These are phyloP conservation scores for Aphanomyces euteiches DNA, from an alignment of 352 stramenopile species.

Conservation along the genomic window DNA sequence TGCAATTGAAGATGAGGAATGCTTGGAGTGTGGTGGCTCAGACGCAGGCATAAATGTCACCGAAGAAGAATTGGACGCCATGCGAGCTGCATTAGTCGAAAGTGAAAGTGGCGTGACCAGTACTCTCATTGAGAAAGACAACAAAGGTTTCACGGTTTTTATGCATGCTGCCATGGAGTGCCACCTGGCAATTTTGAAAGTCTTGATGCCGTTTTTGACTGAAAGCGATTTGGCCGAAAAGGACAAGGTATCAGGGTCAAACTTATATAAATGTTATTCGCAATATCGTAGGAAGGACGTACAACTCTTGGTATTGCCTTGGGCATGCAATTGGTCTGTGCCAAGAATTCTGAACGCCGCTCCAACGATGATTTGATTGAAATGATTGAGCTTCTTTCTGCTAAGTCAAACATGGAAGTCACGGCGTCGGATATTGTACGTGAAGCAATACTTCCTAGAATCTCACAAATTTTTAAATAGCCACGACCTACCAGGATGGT, in stretches of 20 bases:
- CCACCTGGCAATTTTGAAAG: background rate
- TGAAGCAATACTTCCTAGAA: background rate
- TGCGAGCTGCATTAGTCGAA: background rate
- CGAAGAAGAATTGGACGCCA: background rate
- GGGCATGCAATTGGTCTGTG: conserved; percentile 1
- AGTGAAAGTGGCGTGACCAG: background rate
- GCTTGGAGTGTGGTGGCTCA: background rate
- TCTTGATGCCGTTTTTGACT: background rate
- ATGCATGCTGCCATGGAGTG: conserved; percentile 1
- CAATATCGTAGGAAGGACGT: background rate
- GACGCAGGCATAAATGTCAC: background rate
- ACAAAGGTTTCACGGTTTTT: background rate
- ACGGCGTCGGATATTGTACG: conserved; percentile 8
- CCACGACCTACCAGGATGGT: too few species aligned
- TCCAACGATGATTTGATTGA: background rate
- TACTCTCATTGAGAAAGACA: background rate
- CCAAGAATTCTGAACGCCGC: background rate
- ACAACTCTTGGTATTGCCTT: conserved; percentile 1
- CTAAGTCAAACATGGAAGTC: background rate
- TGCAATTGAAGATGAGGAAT: background rate
- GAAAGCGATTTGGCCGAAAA: background rate
- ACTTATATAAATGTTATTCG: too few species aligned
- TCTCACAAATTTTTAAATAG: too few species aligned
- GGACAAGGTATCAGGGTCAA: conserved; percentile 1
- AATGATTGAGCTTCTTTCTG: background rate